A percentile compares a stretch with the other conserved stretches of the same genome.
Evolutionary conservation across 257 asterid genomes (phyloP).

Genomic region (Forsythia viridissima): DNA sequence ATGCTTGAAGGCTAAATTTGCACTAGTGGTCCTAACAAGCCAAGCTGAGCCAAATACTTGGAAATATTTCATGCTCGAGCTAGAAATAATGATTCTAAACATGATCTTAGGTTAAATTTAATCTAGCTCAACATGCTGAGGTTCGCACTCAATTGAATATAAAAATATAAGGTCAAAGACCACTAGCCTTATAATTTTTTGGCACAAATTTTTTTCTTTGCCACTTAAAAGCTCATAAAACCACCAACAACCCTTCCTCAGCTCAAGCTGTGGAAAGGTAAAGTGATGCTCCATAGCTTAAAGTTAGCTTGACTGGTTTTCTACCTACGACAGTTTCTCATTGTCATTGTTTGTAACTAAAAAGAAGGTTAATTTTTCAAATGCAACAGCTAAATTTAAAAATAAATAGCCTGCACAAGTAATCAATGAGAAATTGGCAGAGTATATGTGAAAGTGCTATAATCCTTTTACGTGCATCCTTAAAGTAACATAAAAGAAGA

Average conservation of each 20-base stretch:
- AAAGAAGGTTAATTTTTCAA: slow-evolving; percentile 8
- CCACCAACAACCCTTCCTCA: not conserved
- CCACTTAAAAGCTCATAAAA: not conserved
- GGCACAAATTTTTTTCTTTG: not conserved
- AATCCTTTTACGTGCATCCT: slow-evolving; percentile 13
- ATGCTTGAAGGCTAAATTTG: slow-evolving; percentile 8
- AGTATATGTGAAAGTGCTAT: slow-evolving; percentile 17
- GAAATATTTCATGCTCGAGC: slow-evolving; percentile 8
- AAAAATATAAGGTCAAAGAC: not conserved
- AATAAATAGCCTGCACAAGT: not conserved
- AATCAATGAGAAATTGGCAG: slow-evolving; percentile 11
- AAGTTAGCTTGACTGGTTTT: not conserved
- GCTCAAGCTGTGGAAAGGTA: not conserved
- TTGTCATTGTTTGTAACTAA: not conserved
- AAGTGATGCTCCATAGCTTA: not conserved
- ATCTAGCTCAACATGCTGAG: not conserved
- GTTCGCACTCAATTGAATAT: not conserved
- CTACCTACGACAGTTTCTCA: not conserved
- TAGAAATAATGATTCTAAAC: not conserved
- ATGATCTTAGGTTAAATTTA: not conserved
- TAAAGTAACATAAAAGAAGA: slow-evolving; percentile 14
- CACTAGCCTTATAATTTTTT: not conserved
- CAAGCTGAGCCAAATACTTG: not conserved
- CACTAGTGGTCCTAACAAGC: not conserved
- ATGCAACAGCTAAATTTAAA: slow-evolving; percentile 7